Evolutionary conservation across 2,329 filamentous ascomycete genomes (phyloP).

Genomic region (Fusarium buxicola): DNA sequence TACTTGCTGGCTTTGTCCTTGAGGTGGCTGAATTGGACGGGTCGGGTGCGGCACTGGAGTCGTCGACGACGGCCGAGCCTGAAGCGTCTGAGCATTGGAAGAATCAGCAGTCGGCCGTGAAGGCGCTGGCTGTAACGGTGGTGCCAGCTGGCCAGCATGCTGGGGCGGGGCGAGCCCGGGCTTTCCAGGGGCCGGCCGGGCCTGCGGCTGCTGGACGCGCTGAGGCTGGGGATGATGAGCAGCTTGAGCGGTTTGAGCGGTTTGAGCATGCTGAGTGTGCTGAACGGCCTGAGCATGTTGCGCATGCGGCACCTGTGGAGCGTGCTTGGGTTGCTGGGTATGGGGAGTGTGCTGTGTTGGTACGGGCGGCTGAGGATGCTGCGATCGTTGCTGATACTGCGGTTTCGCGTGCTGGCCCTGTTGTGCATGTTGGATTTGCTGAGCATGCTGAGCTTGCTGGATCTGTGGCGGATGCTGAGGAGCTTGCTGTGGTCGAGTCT

Average conservation of each 20-base stretch:
- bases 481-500: constrained; percentile 36
- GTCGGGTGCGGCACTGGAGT: constrained; percentile 52
- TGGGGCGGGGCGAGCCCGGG: constrained; percentile 52
- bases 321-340: constrained; percentile 36
- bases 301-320: constrained; percentile 34
- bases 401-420: constrained; percentile 33
- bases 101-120: constrained; percentile 42
- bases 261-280: constrained; percentile 30
- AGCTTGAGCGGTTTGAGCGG: constrained; percentile 31
- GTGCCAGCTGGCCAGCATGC: constrained; percentile 50
- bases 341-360: constrained; percentile 35
- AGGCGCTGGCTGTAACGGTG: constrained; percentile 52
- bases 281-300: constrained; percentile 35
- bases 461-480: constrained; percentile 39
- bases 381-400: constrained; percentile 35
- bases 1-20: constrained; percentile 40
- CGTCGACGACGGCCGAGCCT: constrained; percentile 47
- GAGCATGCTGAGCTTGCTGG: constrained; percentile 33
- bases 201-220: constrained; percentile 38
- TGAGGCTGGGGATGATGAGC: constrained; percentile 33
- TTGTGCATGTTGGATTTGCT: constrained; percentile 33
- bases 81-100: constrained; percentile 39
- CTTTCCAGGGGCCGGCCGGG: constrained; percentile 44
- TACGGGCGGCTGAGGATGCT: constrained; percentile 26
- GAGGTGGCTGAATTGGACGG: constrained; percentile 49